Evolutionary conservation across 2,329 filamentous ascomycete genomes (phyloP), one percentile per base, ranked within the genome.

Genomic region (Claviceps citrina): DNA sequence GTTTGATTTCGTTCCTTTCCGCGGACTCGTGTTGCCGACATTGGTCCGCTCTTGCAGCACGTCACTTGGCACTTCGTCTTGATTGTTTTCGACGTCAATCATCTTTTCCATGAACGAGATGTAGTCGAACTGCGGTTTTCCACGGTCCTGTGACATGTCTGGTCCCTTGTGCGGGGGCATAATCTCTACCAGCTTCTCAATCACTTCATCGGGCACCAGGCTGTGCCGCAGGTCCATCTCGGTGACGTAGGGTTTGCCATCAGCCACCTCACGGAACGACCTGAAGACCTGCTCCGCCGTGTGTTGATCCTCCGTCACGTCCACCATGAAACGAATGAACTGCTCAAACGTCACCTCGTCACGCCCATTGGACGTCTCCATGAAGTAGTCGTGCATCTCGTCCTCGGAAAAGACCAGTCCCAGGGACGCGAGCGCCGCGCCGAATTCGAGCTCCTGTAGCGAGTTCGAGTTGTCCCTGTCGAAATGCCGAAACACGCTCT

Each of bases 281-380:
- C 98, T 89, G 67, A 91, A 96, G 5, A 98, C 91, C 60, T 98
- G 91, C 62, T 96, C 91, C 10, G 91, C 91, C 4, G 87, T 95
- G 59, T 98, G 95, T 64, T 98, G 91, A 56, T 98, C 91, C 62
- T 98, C 91, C 10, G 91, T 98, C 37, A 95, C 91, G 51, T 93
- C 85, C 36, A 98, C 91, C 91, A 98, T 98, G 70, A 98, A 98
- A 30, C 84, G 79, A 58, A 98, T 98, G 56, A 98, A 98, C 61
- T 96, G 89, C 65, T 98, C 91, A 56, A 98, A 98, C 4, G 84
- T 91, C 38, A 98, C 91, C 48, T 81, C 75, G 59, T 79, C 81
- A 48, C 68, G 73, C 27, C 77, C 85, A 28, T 74, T 76, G 46
- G 84, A 87, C n/a, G 87, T 93, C 40, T 89, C 82, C 38, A 81